phyloP scores from a whole-genome alignment of 2,329 filamentous ascomycete species.

The Ceratocystis smalleyi region DNA sequence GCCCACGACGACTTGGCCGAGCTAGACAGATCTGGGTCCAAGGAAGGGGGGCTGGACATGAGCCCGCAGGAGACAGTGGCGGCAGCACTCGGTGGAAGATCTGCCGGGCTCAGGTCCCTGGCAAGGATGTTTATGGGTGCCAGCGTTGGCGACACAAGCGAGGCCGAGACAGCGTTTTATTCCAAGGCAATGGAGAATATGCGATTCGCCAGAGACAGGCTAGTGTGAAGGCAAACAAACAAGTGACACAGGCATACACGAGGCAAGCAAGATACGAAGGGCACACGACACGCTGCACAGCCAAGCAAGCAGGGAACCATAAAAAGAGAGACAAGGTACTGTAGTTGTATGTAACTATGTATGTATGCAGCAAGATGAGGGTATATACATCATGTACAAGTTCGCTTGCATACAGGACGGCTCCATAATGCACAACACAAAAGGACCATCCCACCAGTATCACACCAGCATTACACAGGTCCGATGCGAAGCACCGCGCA shows the following conservation, averaged over 20 bases:
- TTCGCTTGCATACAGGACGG: not conserved
- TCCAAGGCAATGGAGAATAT: not conserved
- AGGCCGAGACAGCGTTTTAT: not conserved
- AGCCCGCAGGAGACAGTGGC: not conserved
- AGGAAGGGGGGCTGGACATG: not conserved
- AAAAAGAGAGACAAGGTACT: not conserved
- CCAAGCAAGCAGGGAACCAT: not conserved
- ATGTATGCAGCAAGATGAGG: not conserved
- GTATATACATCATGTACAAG: conserved; percentile 7
- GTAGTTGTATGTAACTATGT: not conserved
- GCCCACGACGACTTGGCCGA: conserved; percentile 1
- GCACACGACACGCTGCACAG: not conserved
- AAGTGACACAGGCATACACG: not conserved
- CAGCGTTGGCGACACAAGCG: not conserved
- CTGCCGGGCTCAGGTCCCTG: not conserved
- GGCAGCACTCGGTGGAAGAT: not conserved
- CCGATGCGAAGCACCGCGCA: not conserved
- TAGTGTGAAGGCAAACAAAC: not conserved
- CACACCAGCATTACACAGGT: not conserved
- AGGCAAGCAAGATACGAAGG: not conserved
- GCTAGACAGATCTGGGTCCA: not conserved
- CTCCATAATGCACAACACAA: not conserved
- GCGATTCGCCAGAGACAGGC: not conserved
- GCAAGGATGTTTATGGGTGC: not conserved
- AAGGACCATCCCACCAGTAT: not conserved